A percentile compares a stretch with the other conserved stretches of the same genome.
Conservation (phyloP, 2,329 filamentous ascomycete species). For the Alternaria sp. region DNA sequence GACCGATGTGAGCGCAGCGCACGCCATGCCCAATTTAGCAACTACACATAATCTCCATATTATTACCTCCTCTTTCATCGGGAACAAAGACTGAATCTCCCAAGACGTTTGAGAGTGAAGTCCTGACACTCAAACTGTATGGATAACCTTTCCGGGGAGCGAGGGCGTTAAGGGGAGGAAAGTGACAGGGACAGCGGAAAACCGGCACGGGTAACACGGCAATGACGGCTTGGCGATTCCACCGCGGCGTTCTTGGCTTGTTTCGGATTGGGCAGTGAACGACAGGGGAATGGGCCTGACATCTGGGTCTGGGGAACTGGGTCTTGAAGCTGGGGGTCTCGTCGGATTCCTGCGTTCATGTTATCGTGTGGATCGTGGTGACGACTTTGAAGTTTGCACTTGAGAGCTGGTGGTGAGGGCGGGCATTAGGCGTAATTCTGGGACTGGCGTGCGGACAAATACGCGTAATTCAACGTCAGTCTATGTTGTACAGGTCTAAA, state of each 20-base stretch:
- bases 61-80: neutral
- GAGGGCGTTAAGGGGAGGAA: neutral
- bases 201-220: neutral
- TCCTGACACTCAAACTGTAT: neutral
- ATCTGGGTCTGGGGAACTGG: neutral
- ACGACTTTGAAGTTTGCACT: neutral
- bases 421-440: neutral
- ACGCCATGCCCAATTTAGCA: neutral
- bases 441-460: neutral
- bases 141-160: neutral
- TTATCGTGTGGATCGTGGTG: neutral
- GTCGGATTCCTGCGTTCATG: neutral
- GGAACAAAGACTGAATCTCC: neutral
- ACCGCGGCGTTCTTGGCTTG: neutral
- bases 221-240: neutral
- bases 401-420: neutral
- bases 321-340: neutral
- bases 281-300: neutral
- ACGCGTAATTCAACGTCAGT: neutral
- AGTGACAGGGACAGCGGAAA: constrained; percentile 1
- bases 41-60: neutral
- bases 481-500: neutral
- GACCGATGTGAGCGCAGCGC: neutral
- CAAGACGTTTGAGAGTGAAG: neutral
- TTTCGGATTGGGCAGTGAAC: neutral